A percentile compares a stretch with the other conserved stretches of the same genome.
phyloP scores from a whole-genome alignment of 1,139 yeast species.

The Waltiozyma sp. region DNA sequence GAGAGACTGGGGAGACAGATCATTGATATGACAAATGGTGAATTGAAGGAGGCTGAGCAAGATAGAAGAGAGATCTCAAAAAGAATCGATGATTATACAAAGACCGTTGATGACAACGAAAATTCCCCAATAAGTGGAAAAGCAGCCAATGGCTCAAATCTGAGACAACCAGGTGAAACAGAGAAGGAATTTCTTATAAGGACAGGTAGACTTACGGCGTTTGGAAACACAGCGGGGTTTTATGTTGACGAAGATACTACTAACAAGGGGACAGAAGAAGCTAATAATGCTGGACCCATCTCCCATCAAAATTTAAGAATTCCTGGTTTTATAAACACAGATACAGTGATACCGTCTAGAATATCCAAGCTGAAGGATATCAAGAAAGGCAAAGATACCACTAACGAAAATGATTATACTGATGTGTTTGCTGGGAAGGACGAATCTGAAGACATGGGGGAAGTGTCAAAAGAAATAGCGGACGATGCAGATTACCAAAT shows the following conservation, averaged over 20 bases:
- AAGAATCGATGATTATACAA: conserved; percentile 24
- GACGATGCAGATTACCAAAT: conserved; percentile 9
- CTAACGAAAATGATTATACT: too few species aligned
- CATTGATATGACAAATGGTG: conserved; percentile 36
- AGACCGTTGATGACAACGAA: conserved; percentile 23
- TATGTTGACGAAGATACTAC: conserved; percentile 23
- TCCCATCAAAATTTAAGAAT: conserved; percentile 33
- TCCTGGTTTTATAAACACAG: conserved; percentile 28
- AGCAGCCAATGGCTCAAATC: conserved; percentile 16
- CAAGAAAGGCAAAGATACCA: conserved; percentile 1
- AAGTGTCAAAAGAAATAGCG: conserved; percentile 9
- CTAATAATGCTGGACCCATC: conserved; percentile 3
- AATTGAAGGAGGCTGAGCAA: conserved; percentile 37
- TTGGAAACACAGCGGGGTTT: conserved; percentile 61
- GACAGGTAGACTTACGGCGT: conserved; percentile 91
- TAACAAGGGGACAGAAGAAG: conserved; percentile 6
- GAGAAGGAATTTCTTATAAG: conserved; percentile 73
- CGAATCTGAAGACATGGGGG: conserved; percentile 13
- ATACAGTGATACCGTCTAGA: neutral
- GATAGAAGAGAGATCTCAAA: conserved; percentile 60
- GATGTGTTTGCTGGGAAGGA: conserved; percentile 16
- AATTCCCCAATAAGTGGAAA: conserved; percentile 16
- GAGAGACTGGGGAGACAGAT: conserved; percentile 47
- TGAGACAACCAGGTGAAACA: conserved; percentile 51
- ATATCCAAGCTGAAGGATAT: conserved; percentile 1